Conservation (phyloP, 768 basidiomycete species). For the Calvatia gigantea region DNA sequence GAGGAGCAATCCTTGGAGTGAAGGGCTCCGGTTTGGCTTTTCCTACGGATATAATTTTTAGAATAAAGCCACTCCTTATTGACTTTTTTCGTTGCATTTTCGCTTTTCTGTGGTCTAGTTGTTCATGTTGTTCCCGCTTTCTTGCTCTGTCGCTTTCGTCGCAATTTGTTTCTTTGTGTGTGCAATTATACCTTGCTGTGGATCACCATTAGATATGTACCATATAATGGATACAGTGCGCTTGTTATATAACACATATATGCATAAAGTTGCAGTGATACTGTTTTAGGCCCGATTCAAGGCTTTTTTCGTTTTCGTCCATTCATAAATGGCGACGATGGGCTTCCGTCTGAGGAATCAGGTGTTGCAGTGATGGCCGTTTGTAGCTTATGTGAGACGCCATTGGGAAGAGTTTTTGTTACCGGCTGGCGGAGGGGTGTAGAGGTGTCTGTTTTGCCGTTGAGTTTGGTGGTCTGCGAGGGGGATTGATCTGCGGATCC, state of each 20-base stretch:
- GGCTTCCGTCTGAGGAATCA: constrained; percentile 13
- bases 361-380: background rate
- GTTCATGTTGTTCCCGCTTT: background rate
- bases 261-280: background rate
- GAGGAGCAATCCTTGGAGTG: constrained; percentile 9
- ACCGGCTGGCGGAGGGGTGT: background rate
- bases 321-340: constrained; percentile 25
- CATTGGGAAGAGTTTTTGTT: background rate
- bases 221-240: constrained; percentile 8
- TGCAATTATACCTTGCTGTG: constrained; percentile 3
- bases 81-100: background rate
- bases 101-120: background rate
- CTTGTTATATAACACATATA: constrained; percentile 9
- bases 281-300: constrained; percentile 22
- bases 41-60: background rate
- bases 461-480: background rate
- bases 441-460: background rate
- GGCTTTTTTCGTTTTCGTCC: constrained; percentile 59
- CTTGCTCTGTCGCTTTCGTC: constrained; percentile 6
- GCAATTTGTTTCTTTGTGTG: background rate
- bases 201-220: constrained; percentile 12
- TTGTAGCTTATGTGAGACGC: constrained; percentile 5
- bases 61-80: background rate
- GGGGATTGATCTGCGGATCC: constrained; percentile 1
- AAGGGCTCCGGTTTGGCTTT: background rate